phyloP scores from a whole-genome alignment of 495 filamentous ascomycete species.

The Bacidia rubella region DNA sequence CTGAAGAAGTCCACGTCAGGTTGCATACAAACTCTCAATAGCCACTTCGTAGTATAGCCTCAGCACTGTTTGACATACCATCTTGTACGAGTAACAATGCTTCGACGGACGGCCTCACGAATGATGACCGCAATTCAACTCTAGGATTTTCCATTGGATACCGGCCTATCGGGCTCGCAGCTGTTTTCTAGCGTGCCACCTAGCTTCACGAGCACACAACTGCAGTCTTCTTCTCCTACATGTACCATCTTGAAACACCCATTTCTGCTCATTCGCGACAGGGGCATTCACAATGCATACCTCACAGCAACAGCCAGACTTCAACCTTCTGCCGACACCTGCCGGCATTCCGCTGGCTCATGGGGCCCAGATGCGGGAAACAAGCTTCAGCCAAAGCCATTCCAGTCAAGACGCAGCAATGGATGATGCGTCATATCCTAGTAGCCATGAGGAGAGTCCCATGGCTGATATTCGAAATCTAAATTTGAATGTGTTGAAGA shows the following conservation, averaged over 20 bases:
- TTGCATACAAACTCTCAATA: not conserved
- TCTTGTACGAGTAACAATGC: not conserved
- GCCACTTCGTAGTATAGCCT: not conserved
- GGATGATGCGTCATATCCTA: conserved; percentile 2
- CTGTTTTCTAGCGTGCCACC: not conserved
- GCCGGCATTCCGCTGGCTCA: not conserved
- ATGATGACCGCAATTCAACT: not conserved
- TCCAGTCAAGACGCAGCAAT: not conserved
- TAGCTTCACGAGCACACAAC: not conserved
- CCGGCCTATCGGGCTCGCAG: not conserved
- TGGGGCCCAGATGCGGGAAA: not conserved
- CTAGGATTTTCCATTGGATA: not conserved
- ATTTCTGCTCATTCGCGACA: not conserved
- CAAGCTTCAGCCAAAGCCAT: not conserved
- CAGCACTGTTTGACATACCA: not conserved
- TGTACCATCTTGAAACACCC: not conserved
- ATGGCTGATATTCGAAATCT: not conserved
- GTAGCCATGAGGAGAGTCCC: conserved; percentile 1
- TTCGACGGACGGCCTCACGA: not conserved
- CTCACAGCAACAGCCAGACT: not conserved
- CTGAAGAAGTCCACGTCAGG: not conserved
- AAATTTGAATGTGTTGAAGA: not conserved
- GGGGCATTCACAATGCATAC: conserved; percentile 2
- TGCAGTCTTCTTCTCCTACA: not conserved
- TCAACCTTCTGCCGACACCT: not conserved